Conservation (phyloP, 441 rosid species). For the Mallotus japonicus region DNA sequence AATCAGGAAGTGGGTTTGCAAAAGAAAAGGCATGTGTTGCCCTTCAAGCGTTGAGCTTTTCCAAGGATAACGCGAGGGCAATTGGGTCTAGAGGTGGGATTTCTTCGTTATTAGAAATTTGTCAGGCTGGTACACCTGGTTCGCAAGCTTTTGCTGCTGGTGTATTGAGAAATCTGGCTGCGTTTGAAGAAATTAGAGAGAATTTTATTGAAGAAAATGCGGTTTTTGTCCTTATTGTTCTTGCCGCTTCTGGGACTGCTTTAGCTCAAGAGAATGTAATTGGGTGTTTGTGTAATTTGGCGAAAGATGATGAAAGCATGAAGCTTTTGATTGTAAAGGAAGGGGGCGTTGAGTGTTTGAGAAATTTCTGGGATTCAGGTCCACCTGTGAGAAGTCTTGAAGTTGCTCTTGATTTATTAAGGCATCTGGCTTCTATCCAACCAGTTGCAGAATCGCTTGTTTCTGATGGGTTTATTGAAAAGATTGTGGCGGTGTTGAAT, state of each 20-base stretch:
- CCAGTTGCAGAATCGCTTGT: constrained; percentile 23
- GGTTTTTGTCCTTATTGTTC: constrained; percentile 47
- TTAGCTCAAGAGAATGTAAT: constrained; percentile 72
- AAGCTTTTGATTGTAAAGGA: constrained; percentile 60
- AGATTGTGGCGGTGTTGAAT: constrained; percentile 34
- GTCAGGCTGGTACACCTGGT: constrained; percentile 74
- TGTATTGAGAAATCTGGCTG: constrained; percentile 70
- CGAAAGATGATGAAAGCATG: constrained; percentile 49
- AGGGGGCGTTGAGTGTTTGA: constrained; percentile 66
- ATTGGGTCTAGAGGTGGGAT: constrained; percentile 87
- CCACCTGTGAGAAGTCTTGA: constrained; percentile 52
- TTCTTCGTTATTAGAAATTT: constrained; percentile 74
- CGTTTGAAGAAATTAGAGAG: constrained; percentile 53
- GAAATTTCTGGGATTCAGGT: constrained; percentile 73
- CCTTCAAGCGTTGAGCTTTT: constrained; percentile 55
- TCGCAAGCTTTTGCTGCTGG: constrained; percentile 87
- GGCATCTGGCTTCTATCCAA: constrained; percentile 18
- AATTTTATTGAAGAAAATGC: constrained; percentile 75
- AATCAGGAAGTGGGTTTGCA: constrained; percentile 47
- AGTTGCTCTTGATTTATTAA: constrained; percentile 56
- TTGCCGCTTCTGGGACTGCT: constrained; percentile 64
- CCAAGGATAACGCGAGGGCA: constrained; percentile 77
- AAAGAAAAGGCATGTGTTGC: constrained; percentile 77
- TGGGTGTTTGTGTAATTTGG: constrained; percentile 74
- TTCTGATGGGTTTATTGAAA: constrained; percentile 47